Base-by-base conservation (phyloP, 192 early-diverging fungal genomes). In the Irineochytrium annulatum region DNA sequence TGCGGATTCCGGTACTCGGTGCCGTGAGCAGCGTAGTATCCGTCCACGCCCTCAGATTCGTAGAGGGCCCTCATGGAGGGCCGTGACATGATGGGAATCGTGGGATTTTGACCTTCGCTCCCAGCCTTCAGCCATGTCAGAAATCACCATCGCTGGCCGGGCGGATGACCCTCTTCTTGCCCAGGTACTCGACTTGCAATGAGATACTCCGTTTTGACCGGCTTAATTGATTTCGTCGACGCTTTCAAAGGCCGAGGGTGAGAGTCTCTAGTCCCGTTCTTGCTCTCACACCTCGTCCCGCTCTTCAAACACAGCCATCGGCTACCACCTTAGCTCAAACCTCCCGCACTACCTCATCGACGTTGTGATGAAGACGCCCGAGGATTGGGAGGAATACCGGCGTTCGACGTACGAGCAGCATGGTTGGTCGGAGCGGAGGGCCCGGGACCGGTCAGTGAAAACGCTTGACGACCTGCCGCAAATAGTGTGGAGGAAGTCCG, bases 301-400 rank as follows among this genome's bases (percentile, higher is more conserved):
- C 11, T 20, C 11, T 51, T 6, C 8, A 22, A 51, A 22, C 8
- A 48, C 28, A 62, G 60, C 60, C 16, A 46, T 62, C 0, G 60
- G 49, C 16, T 53, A 62, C 30, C 60, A 62, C 29, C 37, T 62
- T n/a, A 24, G 22, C 11, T 33, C 60, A 13, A 62, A 62, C 49
- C 51, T 62, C 14, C 48, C 60, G 39, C 33, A 62, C 2, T 62
- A 53, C 49, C 14, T 22, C 8, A 52, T 62, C 46, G 60, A 62
- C 51, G 53, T 62, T 13, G 53, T 37, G 34, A 8, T 28, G 32
- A 39, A 53, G 3, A 46, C 60, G 22, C 49, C 14, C 4, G 20
- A 33, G 6, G 60, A 62, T 20, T 62, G 60, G 60, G 60, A 62
- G 3, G 4, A 13, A 13, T 62, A 62, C 34, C 33, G 43, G 11